phyloP scores from a whole-genome alignment of 108 stramenopile species.

The Skeletonema grethae region DNA sequence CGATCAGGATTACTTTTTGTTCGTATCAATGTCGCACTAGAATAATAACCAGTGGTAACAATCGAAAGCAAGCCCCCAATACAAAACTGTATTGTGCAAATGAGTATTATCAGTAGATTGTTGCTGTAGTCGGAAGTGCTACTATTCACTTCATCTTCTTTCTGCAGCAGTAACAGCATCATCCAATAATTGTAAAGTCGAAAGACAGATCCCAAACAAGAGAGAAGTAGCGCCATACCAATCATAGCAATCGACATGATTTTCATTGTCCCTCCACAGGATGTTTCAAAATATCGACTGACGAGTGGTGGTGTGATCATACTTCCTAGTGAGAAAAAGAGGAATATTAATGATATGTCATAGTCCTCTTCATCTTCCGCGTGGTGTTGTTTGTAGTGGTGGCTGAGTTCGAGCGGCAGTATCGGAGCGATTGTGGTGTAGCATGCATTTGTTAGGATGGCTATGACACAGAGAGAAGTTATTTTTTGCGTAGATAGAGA shows the following conservation, averaged over 20 bases:
- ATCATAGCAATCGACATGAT: conserved; percentile 33
- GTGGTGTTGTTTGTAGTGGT: neutral
- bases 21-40: conserved; percentile 30
- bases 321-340: conserved; percentile 35
- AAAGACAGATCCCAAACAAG: conserved; percentile 29
- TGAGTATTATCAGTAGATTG: conserved; percentile 10
- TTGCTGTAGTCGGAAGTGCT: neutral
- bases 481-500: neutral
- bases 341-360: conserved; percentile 38
- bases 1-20: conserved; percentile 13
- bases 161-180: neutral
- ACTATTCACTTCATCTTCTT: neutral
- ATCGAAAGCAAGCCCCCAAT: conserved; percentile 29
- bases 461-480: conserved; percentile 30
- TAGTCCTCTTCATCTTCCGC: conserved; percentile 11
- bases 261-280: conserved; percentile 14
- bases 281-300: conserved; percentile 24
- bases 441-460: conserved; percentile 28
- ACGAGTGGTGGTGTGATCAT: conserved; percentile 18
- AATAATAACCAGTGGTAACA: conserved; percentile 48
- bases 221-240: conserved; percentile 25
- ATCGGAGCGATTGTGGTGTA: conserved; percentile 43
- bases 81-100: conserved; percentile 16
- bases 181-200: neutral
- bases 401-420: conserved; percentile 31